Evolutionary conservation across 176 grass and related monocot species (phyloP).

Genomic region (Carex pumila): DNA sequence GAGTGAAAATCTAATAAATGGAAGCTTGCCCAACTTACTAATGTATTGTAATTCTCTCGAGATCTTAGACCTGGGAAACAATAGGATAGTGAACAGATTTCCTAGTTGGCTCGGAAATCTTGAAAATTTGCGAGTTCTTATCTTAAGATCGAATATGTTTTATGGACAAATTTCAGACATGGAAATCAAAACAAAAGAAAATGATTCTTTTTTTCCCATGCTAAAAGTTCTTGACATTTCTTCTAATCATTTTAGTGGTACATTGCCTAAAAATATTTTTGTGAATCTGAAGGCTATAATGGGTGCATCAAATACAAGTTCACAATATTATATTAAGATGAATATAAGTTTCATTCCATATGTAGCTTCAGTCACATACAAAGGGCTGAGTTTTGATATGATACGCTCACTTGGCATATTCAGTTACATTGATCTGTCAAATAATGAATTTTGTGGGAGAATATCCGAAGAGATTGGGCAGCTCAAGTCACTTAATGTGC

Average conservation of each 20-base stretch:
- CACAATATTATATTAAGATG: background rate
- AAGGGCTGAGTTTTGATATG: constrained; percentile 16
- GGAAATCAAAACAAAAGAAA: background rate
- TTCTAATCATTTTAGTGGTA: constrained; percentile 27
- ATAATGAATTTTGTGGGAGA: constrained; percentile 19
- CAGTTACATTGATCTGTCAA: constrained; percentile 30
- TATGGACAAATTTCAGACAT: background rate
- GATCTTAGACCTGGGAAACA: too few relatives aligned
- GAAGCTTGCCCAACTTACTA: too few relatives aligned
- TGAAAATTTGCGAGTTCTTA: constrained; percentile 10
- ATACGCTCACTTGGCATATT: constrained; percentile 22
- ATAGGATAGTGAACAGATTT: too few relatives aligned
- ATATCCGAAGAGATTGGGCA: constrained; percentile 26
- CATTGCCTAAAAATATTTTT: background rate
- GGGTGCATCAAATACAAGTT: background rate
- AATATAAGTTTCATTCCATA: too few relatives aligned
- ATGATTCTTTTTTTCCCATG: background rate
- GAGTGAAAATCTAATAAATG: too few relatives aligned
- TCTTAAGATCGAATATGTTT: constrained; percentile 29
- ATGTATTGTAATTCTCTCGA: too few relatives aligned
- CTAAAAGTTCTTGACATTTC: constrained; percentile 31
- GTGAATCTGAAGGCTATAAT: constrained; percentile 21
- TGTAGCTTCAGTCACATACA: background rate
- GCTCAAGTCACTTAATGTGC: constrained; percentile 9
- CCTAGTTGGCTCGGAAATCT: constrained; percentile 14